A percentile compares a stretch with the other conserved stretches of the same genome.
These are phyloP conservation scores for Sisymbrium irio DNA, from an alignment of 345 rosid species.

Conservation along the genomic window DNA sequence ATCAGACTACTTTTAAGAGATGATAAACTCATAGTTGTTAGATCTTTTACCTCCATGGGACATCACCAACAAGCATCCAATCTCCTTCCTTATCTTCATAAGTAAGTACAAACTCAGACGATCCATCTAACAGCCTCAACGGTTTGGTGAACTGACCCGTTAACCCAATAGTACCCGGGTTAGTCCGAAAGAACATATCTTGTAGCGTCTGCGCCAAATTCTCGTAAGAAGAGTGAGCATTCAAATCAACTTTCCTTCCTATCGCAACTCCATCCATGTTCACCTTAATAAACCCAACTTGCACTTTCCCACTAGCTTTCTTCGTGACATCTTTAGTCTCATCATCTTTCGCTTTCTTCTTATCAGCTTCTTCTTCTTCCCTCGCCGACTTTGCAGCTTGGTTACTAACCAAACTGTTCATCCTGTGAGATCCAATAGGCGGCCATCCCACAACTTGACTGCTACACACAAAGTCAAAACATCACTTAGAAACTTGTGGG, in stretches of 20 bases:
- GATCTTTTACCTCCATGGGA: conserved; percentile 81
- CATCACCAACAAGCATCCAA: conserved; percentile 99
- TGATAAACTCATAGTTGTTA: neutral
- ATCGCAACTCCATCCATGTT: conserved; percentile 85
- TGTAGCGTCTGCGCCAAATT: conserved; percentile 61
- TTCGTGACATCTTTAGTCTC: conserved; percentile 50
- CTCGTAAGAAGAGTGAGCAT: conserved; percentile 67
- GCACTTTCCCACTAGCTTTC: conserved; percentile 52
- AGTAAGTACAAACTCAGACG: conserved; percentile 82
- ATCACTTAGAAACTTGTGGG: too few relatives aligned
- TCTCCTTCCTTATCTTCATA: conserved; percentile 97
- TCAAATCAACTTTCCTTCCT: conserved; percentile 89
- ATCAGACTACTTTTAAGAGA: neutral
- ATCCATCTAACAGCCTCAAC: conserved; percentile 70
- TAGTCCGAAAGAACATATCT: conserved; percentile 71
- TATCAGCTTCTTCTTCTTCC: conserved; percentile 41
- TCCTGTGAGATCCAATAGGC: conserved; percentile 70
- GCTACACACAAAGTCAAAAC: conserved; percentile 36
- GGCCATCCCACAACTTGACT: conserved; percentile 98
- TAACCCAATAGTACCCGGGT: conserved; percentile 37
- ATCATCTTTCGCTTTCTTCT: conserved; percentile 42
- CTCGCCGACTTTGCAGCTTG: conserved; percentile 55
- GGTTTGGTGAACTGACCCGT: conserved; percentile 32
- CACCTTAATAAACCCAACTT: conserved; percentile 79
- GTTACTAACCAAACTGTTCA: conserved; percentile 72